These are phyloP conservation scores for Delonix regia DNA, from an alignment of 306 rosid genomes.

Conservation along the genomic window DNA sequence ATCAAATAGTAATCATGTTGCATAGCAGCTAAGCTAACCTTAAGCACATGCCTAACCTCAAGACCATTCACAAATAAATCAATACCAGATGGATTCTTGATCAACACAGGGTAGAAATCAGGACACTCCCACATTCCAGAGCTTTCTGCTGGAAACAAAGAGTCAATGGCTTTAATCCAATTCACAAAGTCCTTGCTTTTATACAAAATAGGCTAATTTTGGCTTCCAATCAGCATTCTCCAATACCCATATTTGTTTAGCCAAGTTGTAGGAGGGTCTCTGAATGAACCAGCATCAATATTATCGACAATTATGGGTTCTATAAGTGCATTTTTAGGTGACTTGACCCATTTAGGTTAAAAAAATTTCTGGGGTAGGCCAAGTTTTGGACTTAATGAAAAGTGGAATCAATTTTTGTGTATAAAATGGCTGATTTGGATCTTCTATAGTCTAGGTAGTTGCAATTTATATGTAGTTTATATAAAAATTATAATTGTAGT, in stretches of 20 bases:
- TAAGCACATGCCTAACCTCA: conserved; percentile 33
- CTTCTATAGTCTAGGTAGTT: too few species aligned
- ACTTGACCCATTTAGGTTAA: conserved; percentile 21
- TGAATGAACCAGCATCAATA: not conserved
- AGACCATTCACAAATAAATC: too few species aligned
- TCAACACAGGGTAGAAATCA: conserved; percentile 36
- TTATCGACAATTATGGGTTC: not conserved
- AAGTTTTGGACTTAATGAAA: not conserved
- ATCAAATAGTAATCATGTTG: not conserved
- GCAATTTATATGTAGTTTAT: too few species aligned
- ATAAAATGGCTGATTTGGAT: not conserved
- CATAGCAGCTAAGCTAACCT: conserved; percentile 23
- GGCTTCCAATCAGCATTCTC: conserved; percentile 37
- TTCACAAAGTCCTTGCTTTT: conserved; percentile 33
- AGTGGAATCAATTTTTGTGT: not conserved
- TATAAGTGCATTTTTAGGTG: not conserved
- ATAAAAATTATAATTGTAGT: too few species aligned
- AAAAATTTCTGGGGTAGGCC: not conserved
- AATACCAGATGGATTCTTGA: not conserved
- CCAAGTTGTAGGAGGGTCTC: conserved; percentile 21
- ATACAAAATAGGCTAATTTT: conserved; percentile 21
- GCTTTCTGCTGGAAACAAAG: conserved; percentile 3
- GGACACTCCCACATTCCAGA: conserved; percentile 46
- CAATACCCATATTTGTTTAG: not conserved
- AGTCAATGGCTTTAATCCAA: conserved; percentile 24